Evolutionary conservation across 257 asterid genomes (phyloP).

Genomic region (Nicotiana tabacum): DNA sequence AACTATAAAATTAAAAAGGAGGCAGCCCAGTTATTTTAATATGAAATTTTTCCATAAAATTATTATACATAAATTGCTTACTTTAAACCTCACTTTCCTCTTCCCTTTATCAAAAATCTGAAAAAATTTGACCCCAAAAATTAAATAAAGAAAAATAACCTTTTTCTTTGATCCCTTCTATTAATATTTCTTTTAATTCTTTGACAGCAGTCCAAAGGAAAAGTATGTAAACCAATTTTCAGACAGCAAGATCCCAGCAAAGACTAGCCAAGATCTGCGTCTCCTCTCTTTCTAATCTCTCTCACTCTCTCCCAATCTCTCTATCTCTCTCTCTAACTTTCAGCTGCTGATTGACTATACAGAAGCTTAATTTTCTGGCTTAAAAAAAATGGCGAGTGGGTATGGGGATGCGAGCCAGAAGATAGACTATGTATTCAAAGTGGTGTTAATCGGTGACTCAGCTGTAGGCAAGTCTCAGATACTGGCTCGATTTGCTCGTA

Average conservation of each 20-base stretch:
- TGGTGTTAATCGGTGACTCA: conserved; percentile 15
- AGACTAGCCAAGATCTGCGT: not conserved
- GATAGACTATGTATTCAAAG: conserved; percentile 11
- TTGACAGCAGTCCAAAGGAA: not conserved
- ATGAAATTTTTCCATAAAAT: no score
- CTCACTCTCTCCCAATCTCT: no score
- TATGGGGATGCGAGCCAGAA: conserved; percentile 12
- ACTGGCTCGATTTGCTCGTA: conserved; percentile 12
- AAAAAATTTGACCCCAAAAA: no score
- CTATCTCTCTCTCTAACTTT: not conserved
- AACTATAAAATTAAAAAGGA: no score
- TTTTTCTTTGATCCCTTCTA: no score
- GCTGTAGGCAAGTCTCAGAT: conserved; percentile 14
- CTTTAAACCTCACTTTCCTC: no score
- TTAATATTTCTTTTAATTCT: no score
- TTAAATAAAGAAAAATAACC: no score
- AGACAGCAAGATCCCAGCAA: not conserved
- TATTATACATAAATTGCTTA: no score
- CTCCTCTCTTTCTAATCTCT: not conserved
- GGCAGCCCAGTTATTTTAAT: no score
- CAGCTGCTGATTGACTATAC: not conserved
- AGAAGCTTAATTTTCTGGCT: not conserved
- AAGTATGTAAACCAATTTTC: not conserved
- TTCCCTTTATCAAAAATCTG: no score
- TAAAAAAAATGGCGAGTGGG: not conserved